Evolutionary conservation across 176 grass and related monocot species (phyloP), one percentile per base, ranked within the genome.

Genomic region (Aegilops longissima): DNA sequence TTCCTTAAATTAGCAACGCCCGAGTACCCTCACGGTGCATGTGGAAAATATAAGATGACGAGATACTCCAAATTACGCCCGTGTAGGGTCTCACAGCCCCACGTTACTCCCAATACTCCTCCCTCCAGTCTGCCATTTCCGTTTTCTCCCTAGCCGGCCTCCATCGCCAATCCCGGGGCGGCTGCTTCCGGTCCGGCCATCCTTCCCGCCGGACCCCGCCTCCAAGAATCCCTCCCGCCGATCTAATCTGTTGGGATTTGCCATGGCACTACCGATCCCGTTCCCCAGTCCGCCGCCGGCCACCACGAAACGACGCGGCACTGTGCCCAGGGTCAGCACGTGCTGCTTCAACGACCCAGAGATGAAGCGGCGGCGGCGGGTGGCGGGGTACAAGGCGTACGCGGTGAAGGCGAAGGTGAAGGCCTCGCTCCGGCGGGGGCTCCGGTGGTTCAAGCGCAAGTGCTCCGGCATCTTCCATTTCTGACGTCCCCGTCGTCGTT

Each of bases 281-380:
- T 78, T 67, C 39, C 56, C 56, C 0, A 27, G 52, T 8, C 72
- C 77, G 36, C 44, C 80, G 40, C 63, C 66, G 23, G 36, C 31
- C 76, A 30, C 34, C 9, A 10, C 45, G 77, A 84, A 34, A 69
- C 59, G 86, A 6, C 76, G 86, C 11, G 21, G 65, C 8, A 8
- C 11, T 5, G 23, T 84, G 66, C 84, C 31, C 0, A 54, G 16
- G 14, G 61, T 66, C 72, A 40, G 64, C 61, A 17, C 52, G 27
- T 79, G 93, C 6, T 94, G 93, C 90, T 98, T 98, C 56, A 59
- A 90, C 8, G 90, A 98, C 79, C 93, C 93, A 9, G 93, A 98
- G 93, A 88, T 92, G 88, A 95, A 91, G 82, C 93, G 92, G 65
- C 84, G 90, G 84, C 87, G 88, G 42, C 69, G 96, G 42, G 90